Base-by-base conservation (phyloP, 2,329 filamentous ascomycete species). In the Aureobasidium sp. region DNA sequence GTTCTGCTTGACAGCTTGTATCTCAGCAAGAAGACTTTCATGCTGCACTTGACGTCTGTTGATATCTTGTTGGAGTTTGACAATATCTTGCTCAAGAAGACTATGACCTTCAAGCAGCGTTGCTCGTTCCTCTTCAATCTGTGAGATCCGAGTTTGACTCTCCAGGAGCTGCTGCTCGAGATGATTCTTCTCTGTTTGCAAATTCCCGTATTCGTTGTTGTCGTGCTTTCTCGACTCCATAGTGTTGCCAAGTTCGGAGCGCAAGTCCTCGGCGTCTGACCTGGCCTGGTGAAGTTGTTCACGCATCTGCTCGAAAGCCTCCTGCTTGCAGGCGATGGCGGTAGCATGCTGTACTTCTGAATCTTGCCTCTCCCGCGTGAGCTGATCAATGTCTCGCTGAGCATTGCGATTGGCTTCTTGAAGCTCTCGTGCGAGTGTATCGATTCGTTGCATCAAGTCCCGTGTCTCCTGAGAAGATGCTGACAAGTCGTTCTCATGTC, bases 341-440 rank as follows among this genome's bases (percentile, higher is more conserved):
- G 82, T 78, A 27, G 80, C 76, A 29, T 81, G 73, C 38, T 80
- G 78, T 4, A 86, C 68, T 51, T 87, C 81, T 6, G 76, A 73
- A 40, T 81, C 79, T 10, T 84, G 79, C 56, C 78, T 81, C 23
- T 78, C 78, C 1, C 78, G 68, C 29, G 79, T 77, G 20, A 78
- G 71, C 3, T 71, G 74, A 48, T 79, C 73, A 2, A 82, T 74
- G 33, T 82, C 77, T 8, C 82, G 65, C 54, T 85, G 79, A 55
- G 66, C 63, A 27, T 75, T 68, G 23, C 67, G 69, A 5, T 74
- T 77, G 16, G 79, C 76, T 4, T 78, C 70, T 16, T 77, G 74
- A n/a, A 84, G 72, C n/a, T 81, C 73, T 10, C 68, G 66, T n/a
- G 76, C 73, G 4, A 79, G 63, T 23, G 71, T 71, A n/a, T 72